Percentiles rank a stretch among this genome's conserved stretches.
phyloP scores from a whole-genome alignment of 1,284 basidiomycete genomes.

The Irpex sp. region DNA sequence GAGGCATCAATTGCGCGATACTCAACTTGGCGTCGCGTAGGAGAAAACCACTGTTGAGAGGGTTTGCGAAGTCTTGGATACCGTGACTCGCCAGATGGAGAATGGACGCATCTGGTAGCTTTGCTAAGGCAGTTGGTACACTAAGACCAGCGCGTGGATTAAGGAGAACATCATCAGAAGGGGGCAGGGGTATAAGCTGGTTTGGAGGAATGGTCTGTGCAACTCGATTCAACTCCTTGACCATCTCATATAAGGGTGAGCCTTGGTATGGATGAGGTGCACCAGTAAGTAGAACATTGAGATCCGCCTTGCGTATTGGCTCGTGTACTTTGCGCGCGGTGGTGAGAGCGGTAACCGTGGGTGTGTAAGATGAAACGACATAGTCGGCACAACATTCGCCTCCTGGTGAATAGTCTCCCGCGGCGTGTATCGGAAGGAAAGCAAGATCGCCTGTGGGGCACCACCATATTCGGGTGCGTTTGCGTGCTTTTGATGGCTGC shows the following conservation, averaged over 20 bases:
- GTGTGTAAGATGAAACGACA: neutral
- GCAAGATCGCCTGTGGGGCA: neutral
- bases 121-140: neutral
- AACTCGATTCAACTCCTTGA: neutral
- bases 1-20: neutral
- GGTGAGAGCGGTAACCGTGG: neutral
- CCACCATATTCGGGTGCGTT: neutral
- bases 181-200: neutral
- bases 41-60: conserved; percentile 4
- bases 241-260: neutral
- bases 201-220: neutral
- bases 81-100: conserved; percentile 7
- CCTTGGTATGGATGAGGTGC: neutral
- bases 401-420: neutral
- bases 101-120: conserved; percentile 6
- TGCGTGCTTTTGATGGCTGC: neutral
- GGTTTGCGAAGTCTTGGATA: neutral
- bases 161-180: neutral
- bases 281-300: neutral
- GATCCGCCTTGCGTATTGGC: neutral
- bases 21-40: conserved; percentile 1
- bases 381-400: neutral
- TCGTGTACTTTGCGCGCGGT: neutral
- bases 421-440: neutral
- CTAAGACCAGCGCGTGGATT: neutral